phyloP scores from a whole-genome alignment of 2,329 filamentous ascomycete species.

The Trichoderma pleuroti region DNA sequence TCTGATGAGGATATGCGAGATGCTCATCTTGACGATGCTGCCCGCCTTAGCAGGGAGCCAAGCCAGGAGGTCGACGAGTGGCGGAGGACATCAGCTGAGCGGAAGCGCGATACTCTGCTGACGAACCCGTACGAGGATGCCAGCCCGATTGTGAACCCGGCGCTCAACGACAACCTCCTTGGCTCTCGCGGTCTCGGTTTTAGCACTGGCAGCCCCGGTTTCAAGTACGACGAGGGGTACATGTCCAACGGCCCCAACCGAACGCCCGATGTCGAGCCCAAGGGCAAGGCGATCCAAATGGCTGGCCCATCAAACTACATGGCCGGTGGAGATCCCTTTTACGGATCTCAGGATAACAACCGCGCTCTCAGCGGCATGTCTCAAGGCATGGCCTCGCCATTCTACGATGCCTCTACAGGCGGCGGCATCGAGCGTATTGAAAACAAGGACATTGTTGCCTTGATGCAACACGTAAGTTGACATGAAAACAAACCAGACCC shows the following conservation, averaged over 20 bases:
- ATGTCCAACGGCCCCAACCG: slow-evolving; percentile 68
- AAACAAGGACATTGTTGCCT: slow-evolving; percentile 90
- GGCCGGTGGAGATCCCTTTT: slow-evolving; percentile 63
- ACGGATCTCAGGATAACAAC: slow-evolving; percentile 51
- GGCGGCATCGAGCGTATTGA: slow-evolving; percentile 87
- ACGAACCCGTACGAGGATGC: slow-evolving; percentile 66
- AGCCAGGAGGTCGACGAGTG: slow-evolving; percentile 63
- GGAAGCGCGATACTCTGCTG: slow-evolving; percentile 62
- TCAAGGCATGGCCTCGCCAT: slow-evolving; percentile 81
- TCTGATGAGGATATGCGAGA: slow-evolving; percentile 39
- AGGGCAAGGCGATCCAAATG: slow-evolving; percentile 55
- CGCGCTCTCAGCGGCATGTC: slow-evolving; percentile 85
- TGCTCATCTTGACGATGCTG: slow-evolving; percentile 34
- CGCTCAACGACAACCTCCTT: slow-evolving; percentile 49
- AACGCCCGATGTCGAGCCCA: slow-evolving; percentile 49
- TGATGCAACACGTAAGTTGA: slow-evolving; percentile 85
- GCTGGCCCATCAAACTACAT: slow-evolving; percentile 49
- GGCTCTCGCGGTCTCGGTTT: slow-evolving; percentile 40
- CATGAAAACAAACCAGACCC: background rate
- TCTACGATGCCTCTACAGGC: slow-evolving; percentile 87
- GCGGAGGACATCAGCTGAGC: slow-evolving; percentile 58
- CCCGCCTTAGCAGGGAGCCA: slow-evolving; percentile 50
- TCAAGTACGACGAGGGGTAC: slow-evolving; percentile 81
- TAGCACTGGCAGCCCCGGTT: slow-evolving; percentile 54
- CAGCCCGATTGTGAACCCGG: slow-evolving; percentile 58